A percentile compares a stretch with the other conserved stretches of the same genome.
phyloP scores from a whole-genome alignment of 176 grass and related monocot species.

The Otatea glauca region DNA sequence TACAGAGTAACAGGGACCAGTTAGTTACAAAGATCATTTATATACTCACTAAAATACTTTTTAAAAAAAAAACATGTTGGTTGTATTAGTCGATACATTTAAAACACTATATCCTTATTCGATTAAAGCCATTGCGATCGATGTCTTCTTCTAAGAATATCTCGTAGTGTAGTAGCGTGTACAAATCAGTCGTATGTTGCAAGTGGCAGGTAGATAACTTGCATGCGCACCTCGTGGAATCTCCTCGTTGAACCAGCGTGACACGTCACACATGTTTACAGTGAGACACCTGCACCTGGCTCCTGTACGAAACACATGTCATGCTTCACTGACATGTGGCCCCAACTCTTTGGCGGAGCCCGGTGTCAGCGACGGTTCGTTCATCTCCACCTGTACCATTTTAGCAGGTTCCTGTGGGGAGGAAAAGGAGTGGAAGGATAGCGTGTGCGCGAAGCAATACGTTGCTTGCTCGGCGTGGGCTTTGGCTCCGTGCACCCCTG shows the following conservation, averaged over 20 bases:
- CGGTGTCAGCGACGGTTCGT: background rate
- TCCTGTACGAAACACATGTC: background rate
- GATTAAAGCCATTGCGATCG: background rate
- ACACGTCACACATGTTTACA: background rate
- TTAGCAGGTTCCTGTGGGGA: too few relatives aligned
- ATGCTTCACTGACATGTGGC: background rate
- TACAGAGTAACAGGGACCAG: background rate
- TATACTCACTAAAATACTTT: background rate
- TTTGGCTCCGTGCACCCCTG: slow-evolving; percentile 21
- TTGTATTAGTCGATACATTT: background rate
- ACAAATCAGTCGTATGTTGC: background rate
- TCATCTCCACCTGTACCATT: too few relatives aligned
- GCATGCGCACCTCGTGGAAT: slow-evolving; percentile 36
- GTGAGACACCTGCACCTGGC: background rate
- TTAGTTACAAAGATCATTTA: background rate
- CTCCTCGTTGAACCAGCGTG: background rate
- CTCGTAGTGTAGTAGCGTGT: too few relatives aligned
- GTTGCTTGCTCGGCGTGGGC: slow-evolving; percentile 33
- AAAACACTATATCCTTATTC: background rate
- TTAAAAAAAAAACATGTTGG: background rate
- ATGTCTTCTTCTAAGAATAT: background rate
- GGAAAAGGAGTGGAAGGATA: background rate
- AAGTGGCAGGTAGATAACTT: slow-evolving; percentile 28
- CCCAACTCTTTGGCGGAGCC: background rate
- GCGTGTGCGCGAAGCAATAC: slow-evolving; percentile 40